These are phyloP conservation scores for Pseudonitzschia delicatissima DNA, from an alignment of 108 stramenopile genomes.

Conservation along the genomic window DNA sequence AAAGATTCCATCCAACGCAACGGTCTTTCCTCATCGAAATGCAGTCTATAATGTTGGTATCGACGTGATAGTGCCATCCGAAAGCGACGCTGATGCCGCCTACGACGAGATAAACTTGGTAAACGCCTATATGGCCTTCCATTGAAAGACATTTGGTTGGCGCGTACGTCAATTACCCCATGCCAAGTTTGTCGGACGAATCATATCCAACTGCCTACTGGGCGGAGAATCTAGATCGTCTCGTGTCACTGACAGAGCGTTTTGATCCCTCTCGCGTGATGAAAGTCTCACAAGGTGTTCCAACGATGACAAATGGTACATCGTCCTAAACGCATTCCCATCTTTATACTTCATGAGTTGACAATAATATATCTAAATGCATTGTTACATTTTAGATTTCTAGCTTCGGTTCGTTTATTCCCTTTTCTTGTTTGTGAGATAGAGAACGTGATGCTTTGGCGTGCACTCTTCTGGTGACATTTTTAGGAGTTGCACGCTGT, in stretches of 20 bases:
- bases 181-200: conserved; percentile 20
- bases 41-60: conserved; percentile 30
- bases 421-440: not conserved
- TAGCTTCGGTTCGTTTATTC: not conserved
- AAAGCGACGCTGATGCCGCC: conserved; percentile 4
- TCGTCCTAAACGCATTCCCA: too few species aligned
- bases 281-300: conserved; percentile 15
- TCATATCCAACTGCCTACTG: conserved; percentile 30
- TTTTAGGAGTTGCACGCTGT: conserved; percentile 26
- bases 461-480: conserved; percentile 27
- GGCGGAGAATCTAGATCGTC: conserved; percentile 25
- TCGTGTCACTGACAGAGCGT: conserved; percentile 15
- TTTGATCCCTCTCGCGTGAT: conserved; percentile 26
- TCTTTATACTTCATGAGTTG: not conserved
- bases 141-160: conserved; percentile 28
- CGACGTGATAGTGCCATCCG: conserved; percentile 16
- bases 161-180: conserved; percentile 28
- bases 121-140: conserved; percentile 25
- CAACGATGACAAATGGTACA: not conserved
- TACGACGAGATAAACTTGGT: conserved; percentile 17
- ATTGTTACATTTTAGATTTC: not conserved
- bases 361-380: not conserved
- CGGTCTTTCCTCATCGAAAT: conserved; percentile 30
- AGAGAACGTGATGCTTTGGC: conserved; percentile 39
- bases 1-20: conserved; percentile 13